phyloP scores from a whole-genome alignment of 129 eudicot species.

The Tanacetum coccineum region DNA sequence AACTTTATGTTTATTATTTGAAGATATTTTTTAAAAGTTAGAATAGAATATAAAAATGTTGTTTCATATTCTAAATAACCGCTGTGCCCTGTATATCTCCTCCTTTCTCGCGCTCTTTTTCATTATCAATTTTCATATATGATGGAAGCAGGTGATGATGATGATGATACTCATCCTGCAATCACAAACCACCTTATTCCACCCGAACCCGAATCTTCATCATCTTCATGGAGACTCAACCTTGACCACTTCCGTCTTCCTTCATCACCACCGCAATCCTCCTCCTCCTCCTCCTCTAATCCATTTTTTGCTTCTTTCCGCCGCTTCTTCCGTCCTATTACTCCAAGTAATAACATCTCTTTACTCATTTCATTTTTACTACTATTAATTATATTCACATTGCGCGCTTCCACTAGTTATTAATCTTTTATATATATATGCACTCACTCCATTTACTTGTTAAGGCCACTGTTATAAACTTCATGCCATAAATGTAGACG shows the following conservation, averaged over 20 bases:
- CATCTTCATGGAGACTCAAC: slow-evolving; percentile 37
- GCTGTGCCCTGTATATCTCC: not conserved
- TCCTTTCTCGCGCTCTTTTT: not conserved
- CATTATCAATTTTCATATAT: not conserved
- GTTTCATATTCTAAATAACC: slow-evolving; percentile 5
- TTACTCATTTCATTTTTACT: no score
- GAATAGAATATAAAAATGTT: not conserved
- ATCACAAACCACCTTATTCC: not conserved
- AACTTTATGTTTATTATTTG: no score
- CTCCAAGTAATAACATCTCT: slow-evolving; percentile 26
- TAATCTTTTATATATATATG: no score
- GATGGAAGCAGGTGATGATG: slow-evolving; percentile 27
- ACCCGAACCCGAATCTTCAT: not conserved
- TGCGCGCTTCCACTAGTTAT: no score
- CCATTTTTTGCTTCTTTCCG: slow-evolving; percentile 11
- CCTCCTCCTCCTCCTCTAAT: no score
- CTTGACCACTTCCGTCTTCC: slow-evolving; percentile 36
- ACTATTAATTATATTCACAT: no score
- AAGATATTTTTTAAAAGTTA: no score
- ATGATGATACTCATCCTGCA: no score
- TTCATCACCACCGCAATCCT: not conserved
- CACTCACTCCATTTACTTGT: no score
- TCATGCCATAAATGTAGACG: no score
- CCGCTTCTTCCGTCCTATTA: slow-evolving; percentile 4
- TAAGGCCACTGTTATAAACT: no score